phyloP scores from a whole-genome alignment of 108 stramenopile species.

The Asterionellopsis glacialis region DNA sequence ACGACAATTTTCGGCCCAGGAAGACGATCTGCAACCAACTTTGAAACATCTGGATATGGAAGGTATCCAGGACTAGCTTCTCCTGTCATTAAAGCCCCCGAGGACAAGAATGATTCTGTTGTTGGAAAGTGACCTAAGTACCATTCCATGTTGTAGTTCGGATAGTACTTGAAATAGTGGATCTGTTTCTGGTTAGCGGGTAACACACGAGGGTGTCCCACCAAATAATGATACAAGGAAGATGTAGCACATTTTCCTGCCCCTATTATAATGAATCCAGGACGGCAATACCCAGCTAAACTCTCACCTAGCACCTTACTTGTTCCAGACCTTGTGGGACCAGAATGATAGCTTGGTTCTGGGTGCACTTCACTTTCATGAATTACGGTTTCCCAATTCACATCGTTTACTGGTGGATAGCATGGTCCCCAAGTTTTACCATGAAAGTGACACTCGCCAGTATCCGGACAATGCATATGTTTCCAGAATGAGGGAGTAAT shows the following conservation, averaged over 20 bases:
- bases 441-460: background rate
- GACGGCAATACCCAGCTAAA: slow-evolving; percentile 59
- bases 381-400: slow-evolving; percentile 4
- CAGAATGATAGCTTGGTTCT: background rate
- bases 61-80: slow-evolving; percentile 85
- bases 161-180: slow-evolving; percentile 69
- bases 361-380: background rate
- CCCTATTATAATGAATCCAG: slow-evolving; percentile 82
- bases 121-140: slow-evolving; percentile 76
- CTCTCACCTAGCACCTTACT: background rate
- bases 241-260: slow-evolving; percentile 86
- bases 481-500: slow-evolving; percentile 31
- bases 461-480: background rate
- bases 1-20: slow-evolving; percentile 48
- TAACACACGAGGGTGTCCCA: slow-evolving; percentile 66
- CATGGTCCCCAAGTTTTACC: slow-evolving; percentile 44
- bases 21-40: background rate
- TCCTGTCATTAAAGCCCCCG: slow-evolving; percentile 78
- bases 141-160: slow-evolving; percentile 46
- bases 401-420: slow-evolving; percentile 6
- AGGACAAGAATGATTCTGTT: slow-evolving; percentile 50
- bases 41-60: slow-evolving; percentile 49
- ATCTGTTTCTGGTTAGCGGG: slow-evolving; percentile 81
- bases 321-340: background rate
- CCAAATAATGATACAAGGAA: slow-evolving; percentile 74